Evolutionary conservation across 345 rosid species (phyloP), one percentile per base, ranked within the genome.

Genomic region (Salix koriyanagi): DNA sequence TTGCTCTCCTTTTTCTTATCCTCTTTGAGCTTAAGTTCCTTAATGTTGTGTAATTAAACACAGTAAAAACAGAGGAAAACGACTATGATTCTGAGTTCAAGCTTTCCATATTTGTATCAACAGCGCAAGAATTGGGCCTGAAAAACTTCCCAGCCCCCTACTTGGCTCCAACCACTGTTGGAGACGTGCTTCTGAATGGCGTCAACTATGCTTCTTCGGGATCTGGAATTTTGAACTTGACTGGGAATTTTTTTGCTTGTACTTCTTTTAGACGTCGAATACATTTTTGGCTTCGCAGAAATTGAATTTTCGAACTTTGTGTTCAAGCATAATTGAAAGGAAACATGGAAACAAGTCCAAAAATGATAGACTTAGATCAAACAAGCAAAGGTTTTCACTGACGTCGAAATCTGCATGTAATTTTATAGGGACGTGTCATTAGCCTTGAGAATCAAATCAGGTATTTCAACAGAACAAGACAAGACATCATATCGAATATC

Each of bases 391-490:
- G 5, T 42, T 36, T 36, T 6, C 41, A 67, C 48, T 21, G 79
- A n/a, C 13, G 14, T 32, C 6, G 3, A 56, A 16, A 16, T 16
- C 3, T 56, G 61, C 10, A 16, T n/a, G 25, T n/a, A 5, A 56
- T 56, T 56, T 39, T 56, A 56, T 0, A 56, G 61, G 21, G n/a
- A 42, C 14, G 48, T 56, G 19, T 7, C 21, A 56, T 75, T 42
- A 64, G 61, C 79, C 26, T 80, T 25, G 76, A 75, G 18, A 34
- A 75, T 32, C 89, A 84, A 77, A 30, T 83, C 36, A 76, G 72
- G 48, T 23, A 83, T 79, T 87, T 87, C 2, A 80, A 72, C 73
- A 83, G n/a, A 10, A 81, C 87, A 0, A 87, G 82, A 76, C 81
- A 75, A 77, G 79, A 83, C 32, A 83, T 87, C 8, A 42, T 42